A percentile compares a stretch with the other conserved stretches of the same genome.
Conservation (phyloP, 2,329 filamentous ascomycete species). For the Cryphonectria japonica region DNA sequence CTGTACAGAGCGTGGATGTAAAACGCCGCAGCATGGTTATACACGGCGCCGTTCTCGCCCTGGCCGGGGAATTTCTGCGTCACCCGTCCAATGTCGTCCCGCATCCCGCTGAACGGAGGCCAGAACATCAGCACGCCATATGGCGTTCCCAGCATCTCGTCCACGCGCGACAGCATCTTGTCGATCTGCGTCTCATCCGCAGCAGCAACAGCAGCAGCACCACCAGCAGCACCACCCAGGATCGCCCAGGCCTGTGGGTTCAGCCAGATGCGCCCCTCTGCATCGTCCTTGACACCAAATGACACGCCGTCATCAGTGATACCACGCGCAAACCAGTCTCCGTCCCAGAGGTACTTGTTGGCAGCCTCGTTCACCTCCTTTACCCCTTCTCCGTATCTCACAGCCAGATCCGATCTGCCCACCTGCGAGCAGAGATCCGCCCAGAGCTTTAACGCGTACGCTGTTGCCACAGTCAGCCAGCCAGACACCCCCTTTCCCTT, state of each 20-base stretch:
- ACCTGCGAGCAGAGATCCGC: constrained; percentile 53
- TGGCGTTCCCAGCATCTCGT: constrained; percentile 55
- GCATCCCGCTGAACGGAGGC: constrained; percentile 58
- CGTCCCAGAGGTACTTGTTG: constrained; percentile 58
- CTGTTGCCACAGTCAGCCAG: constrained; percentile 61
- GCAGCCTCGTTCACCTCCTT: constrained; percentile 53
- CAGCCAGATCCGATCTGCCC: constrained; percentile 45
- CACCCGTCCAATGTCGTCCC: constrained; percentile 61
- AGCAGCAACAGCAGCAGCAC: no score
- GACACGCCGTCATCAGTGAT: constrained; percentile 59
- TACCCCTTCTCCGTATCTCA: constrained; percentile 49
- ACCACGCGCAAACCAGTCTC: constrained; percentile 60
- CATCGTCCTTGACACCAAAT: constrained; percentile 55
- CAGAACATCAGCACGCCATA: constrained; percentile 61
- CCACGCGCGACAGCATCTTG: constrained; percentile 53
- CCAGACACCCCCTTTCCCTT: constrained; percentile 61
- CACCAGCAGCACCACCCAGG: constrained; percentile 49
- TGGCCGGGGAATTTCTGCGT: constrained; percentile 62
- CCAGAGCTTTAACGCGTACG: constrained; percentile 57
- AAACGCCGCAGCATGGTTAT: constrained; percentile 61
- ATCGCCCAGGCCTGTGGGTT: constrained; percentile 62
- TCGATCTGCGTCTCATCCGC: constrained; percentile 46
- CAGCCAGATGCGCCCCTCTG: constrained; percentile 61
- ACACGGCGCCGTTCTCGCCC: constrained; percentile 62
- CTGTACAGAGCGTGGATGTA: constrained; percentile 59